phyloP scores from a whole-genome alignment of 108 stramenopile species.

The Pseudonitzschia multistriata region DNA sequence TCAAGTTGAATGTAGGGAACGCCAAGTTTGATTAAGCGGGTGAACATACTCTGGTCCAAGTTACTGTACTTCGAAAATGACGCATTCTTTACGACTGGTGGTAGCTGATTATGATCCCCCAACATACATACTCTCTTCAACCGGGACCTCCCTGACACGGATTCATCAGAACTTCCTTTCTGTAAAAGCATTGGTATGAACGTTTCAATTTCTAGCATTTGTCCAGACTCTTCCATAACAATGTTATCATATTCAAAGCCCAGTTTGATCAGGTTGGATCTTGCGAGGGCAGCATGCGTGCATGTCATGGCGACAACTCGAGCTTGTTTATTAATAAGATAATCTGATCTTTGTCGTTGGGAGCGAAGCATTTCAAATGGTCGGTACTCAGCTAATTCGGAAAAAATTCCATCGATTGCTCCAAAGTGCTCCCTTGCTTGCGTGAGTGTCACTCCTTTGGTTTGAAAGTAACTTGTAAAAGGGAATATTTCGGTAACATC shows the following conservation, averaged over 20 bases:
- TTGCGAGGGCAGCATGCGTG: constrained; percentile 96
- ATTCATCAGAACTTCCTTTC: constrained; percentile 73
- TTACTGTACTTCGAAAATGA: constrained; percentile 82
- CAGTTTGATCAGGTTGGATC: constrained; percentile 85
- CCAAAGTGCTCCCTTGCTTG: constrained; percentile 47
- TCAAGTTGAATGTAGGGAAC: constrained; percentile 86
- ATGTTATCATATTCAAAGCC: constrained; percentile 97
- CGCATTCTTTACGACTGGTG: constrained; percentile 92
- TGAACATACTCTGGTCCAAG: constrained; percentile 93
- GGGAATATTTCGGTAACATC: constrained; percentile 54
- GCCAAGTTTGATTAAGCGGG: constrained; percentile 89
- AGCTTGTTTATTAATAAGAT: constrained; percentile 94
- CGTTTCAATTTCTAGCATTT: constrained; percentile 96
- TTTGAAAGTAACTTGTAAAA: constrained; percentile 55
- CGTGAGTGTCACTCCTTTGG: constrained; percentile 30
- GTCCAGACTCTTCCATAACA: constrained; percentile 98
- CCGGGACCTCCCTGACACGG: constrained; percentile 54
- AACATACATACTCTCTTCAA: constrained; percentile 94
- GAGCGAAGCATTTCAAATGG: constrained; percentile 95
- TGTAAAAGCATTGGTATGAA: constrained; percentile 93
- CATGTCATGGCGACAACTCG: constrained; percentile 98
- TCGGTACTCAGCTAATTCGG: constrained; percentile 89
- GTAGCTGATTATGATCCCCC: constrained; percentile 98
- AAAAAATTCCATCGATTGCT: constrained; percentile 74
- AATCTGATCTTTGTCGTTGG: constrained; percentile 90